These are phyloP conservation scores for Globisporangium carolinianum DNA, from an alignment of 352 stramenopile genomes.

Conservation along the genomic window DNA sequence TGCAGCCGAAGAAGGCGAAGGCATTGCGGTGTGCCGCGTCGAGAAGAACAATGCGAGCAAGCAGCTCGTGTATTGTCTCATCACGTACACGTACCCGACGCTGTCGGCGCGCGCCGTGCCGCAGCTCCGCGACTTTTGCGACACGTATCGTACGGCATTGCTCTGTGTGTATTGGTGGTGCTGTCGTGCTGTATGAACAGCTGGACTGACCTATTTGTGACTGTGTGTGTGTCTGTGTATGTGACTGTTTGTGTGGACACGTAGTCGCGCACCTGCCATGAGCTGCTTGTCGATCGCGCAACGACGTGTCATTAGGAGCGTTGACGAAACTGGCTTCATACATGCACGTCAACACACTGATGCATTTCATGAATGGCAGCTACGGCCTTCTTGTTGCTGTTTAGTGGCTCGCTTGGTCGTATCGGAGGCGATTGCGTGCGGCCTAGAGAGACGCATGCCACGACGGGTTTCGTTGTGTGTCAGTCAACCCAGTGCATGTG, in stretches of 20 bases:
- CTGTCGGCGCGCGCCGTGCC: slow-evolving; percentile 67
- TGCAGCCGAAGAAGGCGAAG: slow-evolving; percentile 54
- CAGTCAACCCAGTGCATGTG: too few species aligned
- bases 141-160: slow-evolving; percentile 30
- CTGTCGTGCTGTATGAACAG: too few species aligned
- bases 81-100: slow-evolving; percentile 79
- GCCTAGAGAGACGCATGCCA: too few species aligned
- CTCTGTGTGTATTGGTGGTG: neutral
- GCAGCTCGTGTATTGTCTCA: slow-evolving; percentile 55
- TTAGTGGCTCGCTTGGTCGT: too few species aligned
- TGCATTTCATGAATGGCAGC: too few species aligned
- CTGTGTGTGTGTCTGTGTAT: neutral
- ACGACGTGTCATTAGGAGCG: too few species aligned
- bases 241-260: neutral
- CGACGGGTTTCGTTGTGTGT: too few species aligned
- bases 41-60: slow-evolving; percentile 19
- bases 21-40: slow-evolving; percentile 62
- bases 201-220: neutral
- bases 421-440: too few species aligned
- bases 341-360: too few species aligned
- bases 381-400: too few species aligned
- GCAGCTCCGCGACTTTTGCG: slow-evolving; percentile 75
- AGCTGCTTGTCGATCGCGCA: neutral
- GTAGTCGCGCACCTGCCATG: slow-evolving; percentile 9
- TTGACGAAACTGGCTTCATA: too few species aligned